Base-by-base conservation (phyloP, 2,329 filamentous ascomycete species). In the Didymella exigua region DNA sequence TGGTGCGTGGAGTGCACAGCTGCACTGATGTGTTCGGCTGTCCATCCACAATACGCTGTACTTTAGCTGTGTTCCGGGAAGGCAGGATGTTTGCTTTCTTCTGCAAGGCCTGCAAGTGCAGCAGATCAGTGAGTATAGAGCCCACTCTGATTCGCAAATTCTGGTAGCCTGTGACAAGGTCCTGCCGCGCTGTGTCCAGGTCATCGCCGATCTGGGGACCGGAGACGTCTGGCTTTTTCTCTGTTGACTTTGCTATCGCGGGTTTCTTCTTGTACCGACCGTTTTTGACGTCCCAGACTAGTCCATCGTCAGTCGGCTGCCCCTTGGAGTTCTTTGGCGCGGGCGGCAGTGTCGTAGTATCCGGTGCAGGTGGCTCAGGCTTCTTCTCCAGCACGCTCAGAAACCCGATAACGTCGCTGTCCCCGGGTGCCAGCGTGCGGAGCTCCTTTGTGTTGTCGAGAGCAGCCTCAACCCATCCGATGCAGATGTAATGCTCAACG, bases 391-490 rank as follows among this genome's bases (percentile, higher is more conserved):
- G 54, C 11, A 67, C 43, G 11, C 41, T 41, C 5, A 69, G 21
- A 27, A 67, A 68, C 10, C 42, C 46, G 8, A 30, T 33, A n/a
- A 73, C 65, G 16, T 74, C 71, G 4, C 43, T 2, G 49, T 73
- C 69, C 13, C 33, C 33, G 9, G 69, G 69, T 27, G 51, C 54
- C 13, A 65, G 34, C 14, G 24, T 57, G 51, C 63, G 66, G 41
- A 74, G 59, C 26, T 69, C 66, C 18, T 64, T 66, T 13, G 65
- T 60, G 26, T 67, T 63, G 16, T 74, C 70, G 8, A 56, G 57
- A 8, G 71, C 71, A 24, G 70, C 69, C n/a, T 73, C 68, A 8
- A 72, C 57, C 71, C 71, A 73, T 21, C 70, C 69, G 8, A 68
- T 55, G 3, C 66, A 59, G 10, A 73, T 66, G 52, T 72, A 73